phyloP scores from a whole-genome alignment of 768 basidiomycete species.

The Tubosaeta sp. region DNA sequence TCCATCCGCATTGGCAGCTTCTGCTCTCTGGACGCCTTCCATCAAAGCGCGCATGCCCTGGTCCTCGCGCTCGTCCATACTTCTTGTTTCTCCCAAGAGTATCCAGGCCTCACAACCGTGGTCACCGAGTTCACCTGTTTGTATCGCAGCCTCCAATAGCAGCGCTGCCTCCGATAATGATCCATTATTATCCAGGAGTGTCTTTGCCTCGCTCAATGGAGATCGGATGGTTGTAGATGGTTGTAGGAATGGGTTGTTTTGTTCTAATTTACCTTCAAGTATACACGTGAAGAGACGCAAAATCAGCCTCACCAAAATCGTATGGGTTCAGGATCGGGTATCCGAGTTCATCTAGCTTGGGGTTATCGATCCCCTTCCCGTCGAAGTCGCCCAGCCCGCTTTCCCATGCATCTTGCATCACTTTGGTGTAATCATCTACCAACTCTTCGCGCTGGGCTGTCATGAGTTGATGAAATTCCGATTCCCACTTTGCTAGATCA shows the following conservation, averaged over 20 bases:
- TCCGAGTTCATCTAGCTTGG: slow-evolving; percentile 66
- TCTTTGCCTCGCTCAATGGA: slow-evolving; percentile 66
- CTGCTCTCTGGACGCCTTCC: slow-evolving; percentile 66
- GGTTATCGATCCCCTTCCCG: slow-evolving; percentile 28
- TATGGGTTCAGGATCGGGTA: slow-evolving; percentile 72
- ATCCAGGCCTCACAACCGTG: slow-evolving; percentile 91
- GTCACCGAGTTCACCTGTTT: slow-evolving; percentile 73
- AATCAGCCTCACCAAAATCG: slow-evolving; percentile 59
- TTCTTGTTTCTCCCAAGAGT: slow-evolving; percentile 81
- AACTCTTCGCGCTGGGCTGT: slow-evolving; percentile 58
- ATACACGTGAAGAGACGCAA: not conserved
- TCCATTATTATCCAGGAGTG: slow-evolving; percentile 71
- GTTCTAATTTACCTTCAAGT: slow-evolving; percentile 42
- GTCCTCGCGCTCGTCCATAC: slow-evolving; percentile 87
- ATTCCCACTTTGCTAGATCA: slow-evolving; percentile 77
- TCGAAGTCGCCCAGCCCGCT: slow-evolving; percentile 44
- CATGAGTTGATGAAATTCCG: slow-evolving; percentile 79
- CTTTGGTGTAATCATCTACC: slow-evolving; percentile 56
- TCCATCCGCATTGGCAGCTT: slow-evolving; percentile 58
- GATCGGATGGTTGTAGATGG: slow-evolving; percentile 45
- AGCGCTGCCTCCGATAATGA: slow-evolving; percentile 84
- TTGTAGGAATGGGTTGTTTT: slow-evolving; percentile 66
- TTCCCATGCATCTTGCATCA: slow-evolving; percentile 66
- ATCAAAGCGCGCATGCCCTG: slow-evolving; percentile 74
- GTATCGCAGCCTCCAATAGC: slow-evolving; percentile 87